Conservation (phyloP, 768 basidiomycete species). For the Russula sp. region DNA sequence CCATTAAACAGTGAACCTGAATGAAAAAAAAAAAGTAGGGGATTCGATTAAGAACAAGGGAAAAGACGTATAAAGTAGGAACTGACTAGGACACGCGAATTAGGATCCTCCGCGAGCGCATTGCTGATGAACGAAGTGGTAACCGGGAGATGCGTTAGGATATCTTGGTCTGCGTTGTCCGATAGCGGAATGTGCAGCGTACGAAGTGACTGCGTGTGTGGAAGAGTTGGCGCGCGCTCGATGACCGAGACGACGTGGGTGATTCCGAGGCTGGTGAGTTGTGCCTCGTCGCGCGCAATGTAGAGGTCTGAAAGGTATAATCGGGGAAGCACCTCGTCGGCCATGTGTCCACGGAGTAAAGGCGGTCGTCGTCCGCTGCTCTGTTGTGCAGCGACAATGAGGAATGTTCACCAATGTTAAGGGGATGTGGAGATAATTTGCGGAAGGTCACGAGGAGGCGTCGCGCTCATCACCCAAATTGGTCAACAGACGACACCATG, state of each 20-base stretch:
- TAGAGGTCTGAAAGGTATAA: slow-evolving; percentile 63
- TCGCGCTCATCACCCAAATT: no score
- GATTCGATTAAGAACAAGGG: not conserved
- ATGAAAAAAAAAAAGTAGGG: not conserved
- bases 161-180: slow-evolving; percentile 43
- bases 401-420: slow-evolving; percentile 17
- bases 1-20: slow-evolving; percentile 62
- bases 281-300: slow-evolving; percentile 49
- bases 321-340: slow-evolving; percentile 41
- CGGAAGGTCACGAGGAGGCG: not conserved
- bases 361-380: not conserved
- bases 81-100: slow-evolving; percentile 51
- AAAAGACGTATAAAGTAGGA: no score
- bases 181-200: slow-evolving; percentile 52
- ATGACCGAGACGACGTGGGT: slow-evolving; percentile 71
- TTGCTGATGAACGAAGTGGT: slow-evolving; percentile 52
- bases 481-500: no score
- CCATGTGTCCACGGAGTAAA: not conserved
- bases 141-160: slow-evolving; percentile 45
- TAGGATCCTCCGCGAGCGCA: slow-evolving; percentile 45
- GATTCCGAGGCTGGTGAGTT: slow-evolving; percentile 57
- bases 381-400: slow-evolving; percentile 18
- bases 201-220: slow-evolving; percentile 36
- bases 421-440: not conserved
- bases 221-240: slow-evolving; percentile 45